A percentile compares a stretch with the other conserved stretches of the same genome.
Evolutionary conservation across 106 monocot genomes (phyloP).

Genomic region (Dendrobium nobile): DNA sequence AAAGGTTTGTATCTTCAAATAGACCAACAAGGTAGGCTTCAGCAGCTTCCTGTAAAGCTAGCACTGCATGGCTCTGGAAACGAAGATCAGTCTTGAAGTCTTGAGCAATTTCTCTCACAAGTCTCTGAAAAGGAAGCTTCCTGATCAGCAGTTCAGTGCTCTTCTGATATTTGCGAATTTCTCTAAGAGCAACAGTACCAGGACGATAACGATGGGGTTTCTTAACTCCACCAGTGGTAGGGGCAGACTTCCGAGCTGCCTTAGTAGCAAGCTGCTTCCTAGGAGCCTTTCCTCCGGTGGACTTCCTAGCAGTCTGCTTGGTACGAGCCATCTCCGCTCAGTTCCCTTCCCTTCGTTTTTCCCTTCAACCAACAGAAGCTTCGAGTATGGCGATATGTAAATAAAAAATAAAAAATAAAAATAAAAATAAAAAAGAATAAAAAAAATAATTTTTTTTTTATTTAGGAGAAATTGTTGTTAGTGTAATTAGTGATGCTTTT

Average conservation of each 20-base stretch:
- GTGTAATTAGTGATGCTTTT: too few species aligned
- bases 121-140: conserved; percentile 6
- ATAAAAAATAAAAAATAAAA: too few species aligned
- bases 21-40: conserved; percentile 26
- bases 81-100: conserved; percentile 27
- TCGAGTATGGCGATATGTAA: too few species aligned
- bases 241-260: conserved; percentile 18
- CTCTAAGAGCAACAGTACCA: conserved; percentile 13
- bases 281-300: conserved; percentile 18
- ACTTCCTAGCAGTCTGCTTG: conserved; percentile 16
- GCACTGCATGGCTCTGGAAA: conserved; percentile 31
- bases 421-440: too few species aligned
- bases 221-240: conserved; percentile 15
- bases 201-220: conserved; percentile 20
- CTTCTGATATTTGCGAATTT: conserved; percentile 10
- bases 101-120: conserved; percentile 8
- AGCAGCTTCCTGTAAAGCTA: conserved; percentile 24
- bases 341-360: too few species aligned
- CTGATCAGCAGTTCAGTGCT: conserved; percentile 14
- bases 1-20: conserved; percentile 27
- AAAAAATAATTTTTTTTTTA: too few species aligned
- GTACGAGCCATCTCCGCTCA: conserved; percentile 20
- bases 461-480: too few species aligned
- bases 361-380: too few species aligned
- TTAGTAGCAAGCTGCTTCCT: conserved; percentile 21